A percentile compares a stretch with the other conserved stretches of the same genome.
Conservation (phyloP, 768 basidiomycete genomes). For the Xanthoconium stramineum region DNA sequence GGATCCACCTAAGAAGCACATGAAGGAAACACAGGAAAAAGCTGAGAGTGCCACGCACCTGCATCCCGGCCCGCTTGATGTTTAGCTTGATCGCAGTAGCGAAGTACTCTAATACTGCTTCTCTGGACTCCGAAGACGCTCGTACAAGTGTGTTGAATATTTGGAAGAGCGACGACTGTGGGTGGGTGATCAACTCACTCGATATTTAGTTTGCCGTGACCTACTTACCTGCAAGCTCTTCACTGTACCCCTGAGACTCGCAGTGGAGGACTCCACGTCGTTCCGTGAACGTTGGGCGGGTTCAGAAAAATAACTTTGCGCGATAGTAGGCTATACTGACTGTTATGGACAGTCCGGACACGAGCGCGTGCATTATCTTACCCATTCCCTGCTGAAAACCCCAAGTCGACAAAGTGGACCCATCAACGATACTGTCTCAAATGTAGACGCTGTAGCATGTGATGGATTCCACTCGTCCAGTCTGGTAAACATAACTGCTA, state of each 20-base stretch:
- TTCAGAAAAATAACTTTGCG: conserved; percentile 80
- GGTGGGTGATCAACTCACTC: not conserved
- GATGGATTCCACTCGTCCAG: conserved; percentile 72
- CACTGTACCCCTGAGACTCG: conserved; percentile 82
- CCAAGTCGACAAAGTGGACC: conserved; percentile 84
- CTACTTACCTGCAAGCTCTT: conserved; percentile 72
- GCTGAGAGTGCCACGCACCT: conserved; percentile 41
- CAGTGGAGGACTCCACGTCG: conserved; percentile 80
- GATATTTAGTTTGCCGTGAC: not conserved
- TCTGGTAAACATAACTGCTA: conserved; percentile 77
- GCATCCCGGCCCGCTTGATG: conserved; percentile 85
- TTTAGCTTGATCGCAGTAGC: conserved; percentile 73
- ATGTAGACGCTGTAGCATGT: conserved; percentile 52
- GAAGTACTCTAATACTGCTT: conserved; percentile 82
- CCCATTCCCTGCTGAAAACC: conserved; percentile 89
- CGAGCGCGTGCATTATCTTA: conserved; percentile 32
- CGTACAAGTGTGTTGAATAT: conserved; percentile 88
- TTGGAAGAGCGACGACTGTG: conserved; percentile 69
- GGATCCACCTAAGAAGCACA: conserved; percentile 63
- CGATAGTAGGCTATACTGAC: conserved; percentile 61
- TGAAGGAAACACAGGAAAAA: not conserved
- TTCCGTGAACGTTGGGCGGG: conserved; percentile 68
- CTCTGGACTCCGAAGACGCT: conserved; percentile 71
- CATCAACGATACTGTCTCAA: conserved; percentile 68
- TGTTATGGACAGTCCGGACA: not conserved